Evolutionary conservation across 148 eudicot species (phyloP).

Genomic region (Arctostaphylos glauca): DNA sequence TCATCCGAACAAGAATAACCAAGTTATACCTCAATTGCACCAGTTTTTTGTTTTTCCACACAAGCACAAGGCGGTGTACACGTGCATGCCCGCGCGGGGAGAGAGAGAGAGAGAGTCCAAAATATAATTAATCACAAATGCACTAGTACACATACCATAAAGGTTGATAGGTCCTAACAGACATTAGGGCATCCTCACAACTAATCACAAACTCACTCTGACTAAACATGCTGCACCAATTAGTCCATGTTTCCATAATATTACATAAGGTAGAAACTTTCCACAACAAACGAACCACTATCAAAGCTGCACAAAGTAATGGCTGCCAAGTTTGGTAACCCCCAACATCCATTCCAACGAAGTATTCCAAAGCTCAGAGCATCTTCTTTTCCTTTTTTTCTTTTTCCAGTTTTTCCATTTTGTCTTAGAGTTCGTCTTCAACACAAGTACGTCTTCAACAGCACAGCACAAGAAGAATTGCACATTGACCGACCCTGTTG

Average conservation of each 20-base stretch:
- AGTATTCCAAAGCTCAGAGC: not conserved
- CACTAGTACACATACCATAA: not conserved
- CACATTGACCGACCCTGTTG: not conserved
- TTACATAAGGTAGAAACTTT: slow-evolving; percentile 4
- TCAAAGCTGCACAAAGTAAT: not conserved
- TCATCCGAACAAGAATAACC: not conserved
- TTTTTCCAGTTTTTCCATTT: not conserved
- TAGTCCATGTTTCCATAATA: not conserved
- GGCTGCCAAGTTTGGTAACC: not conserved
- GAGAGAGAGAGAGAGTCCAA: not conserved
- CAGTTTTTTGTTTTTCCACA: not conserved
- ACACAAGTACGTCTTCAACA: not conserved
- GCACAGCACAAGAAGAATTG: not conserved
- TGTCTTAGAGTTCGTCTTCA: not conserved
- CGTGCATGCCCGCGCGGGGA: not conserved
- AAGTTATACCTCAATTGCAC: too few species aligned
- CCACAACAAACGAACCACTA: not conserved
- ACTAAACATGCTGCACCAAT: not conserved
- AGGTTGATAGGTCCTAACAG: not conserved
- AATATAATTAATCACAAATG: not conserved
- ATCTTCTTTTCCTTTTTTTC: not conserved
- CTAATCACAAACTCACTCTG: not conserved
- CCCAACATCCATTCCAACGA: slow-evolving; percentile 4
- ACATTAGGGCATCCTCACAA: not conserved
- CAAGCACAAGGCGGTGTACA: not conserved